A percentile compares a stretch with the other conserved stretches of the same genome.
phyloP scores from a whole-genome alignment of 192 early-diverging fungal genomes.

The Podila minutissima region DNA sequence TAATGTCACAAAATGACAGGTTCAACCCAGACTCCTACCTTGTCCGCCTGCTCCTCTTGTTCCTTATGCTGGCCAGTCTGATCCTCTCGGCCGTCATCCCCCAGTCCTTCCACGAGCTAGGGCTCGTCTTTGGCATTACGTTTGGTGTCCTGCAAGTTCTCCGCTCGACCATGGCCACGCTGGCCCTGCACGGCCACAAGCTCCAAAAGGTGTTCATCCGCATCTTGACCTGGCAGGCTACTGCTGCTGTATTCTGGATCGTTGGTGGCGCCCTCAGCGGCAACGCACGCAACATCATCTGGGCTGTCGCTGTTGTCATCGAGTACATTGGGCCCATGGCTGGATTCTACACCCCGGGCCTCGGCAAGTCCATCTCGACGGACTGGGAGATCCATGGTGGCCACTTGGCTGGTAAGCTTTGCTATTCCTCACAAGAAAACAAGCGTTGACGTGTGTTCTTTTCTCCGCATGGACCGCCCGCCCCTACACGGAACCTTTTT shows the following conservation, averaged over 20 bases:
- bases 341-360: constrained; percentile 27
- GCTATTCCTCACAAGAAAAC: too few species aligned
- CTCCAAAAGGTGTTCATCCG: constrained; percentile 28
- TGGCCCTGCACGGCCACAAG: constrained; percentile 28
- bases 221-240: constrained; percentile 12
- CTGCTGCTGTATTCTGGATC: constrained; percentile 24
- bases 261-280: constrained; percentile 40
- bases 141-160: constrained; percentile 34
- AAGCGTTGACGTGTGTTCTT: not conserved
- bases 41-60: constrained; percentile 19
- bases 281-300: constrained; percentile 24
- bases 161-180: constrained; percentile 2
- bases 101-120: constrained; percentile 5
- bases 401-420: constrained; percentile 36
- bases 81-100: constrained; percentile 31
- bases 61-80: constrained; percentile 28
- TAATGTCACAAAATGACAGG: not conserved
- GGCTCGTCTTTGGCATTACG: constrained; percentile 24
- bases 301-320: constrained; percentile 35
- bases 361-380: constrained; percentile 14
- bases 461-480: not conserved
- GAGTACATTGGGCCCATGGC: constrained; percentile 15
- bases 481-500: not conserved
- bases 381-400: constrained; percentile 47
- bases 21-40: constrained; percentile 48